Evolutionary conservation across 805 yeast genomes (phyloP), one percentile per base, ranked within the genome.

Genomic region (Kodamaea hsintzibuensis): DNA sequence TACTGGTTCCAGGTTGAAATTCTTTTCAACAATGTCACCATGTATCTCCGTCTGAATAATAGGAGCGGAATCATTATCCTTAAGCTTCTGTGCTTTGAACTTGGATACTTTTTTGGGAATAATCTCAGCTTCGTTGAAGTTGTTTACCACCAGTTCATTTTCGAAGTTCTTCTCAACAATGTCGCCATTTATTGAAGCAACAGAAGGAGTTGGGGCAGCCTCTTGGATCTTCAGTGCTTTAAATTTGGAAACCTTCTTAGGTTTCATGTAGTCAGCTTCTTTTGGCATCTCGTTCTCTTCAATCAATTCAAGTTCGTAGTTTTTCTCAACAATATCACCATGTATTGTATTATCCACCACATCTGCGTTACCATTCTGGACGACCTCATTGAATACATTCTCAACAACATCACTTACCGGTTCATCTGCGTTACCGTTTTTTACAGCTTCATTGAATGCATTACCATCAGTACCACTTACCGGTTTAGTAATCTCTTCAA

Each of bases 181-280:
- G 14, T 38, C 42, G 2, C 14, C 42, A 38, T 13, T 38, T n/a
- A 14, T 17, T 2, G 25, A 12, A 16, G 3, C 7, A 17, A 13
- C 19, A 19, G 44, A 40, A 7, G 44, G 42, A 13, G 42, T 14
- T 19, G 25, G n/a, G 2, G 19, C 7, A 2, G 16, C 2, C 16
- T 45, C 40, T 16, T 37, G 38, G 6, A 22, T 22, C 38, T 39
- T 55, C 16, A 22, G 46, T 9, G 59, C 52, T 48, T 52, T 56
- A 40, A 58, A 59, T 19, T 54, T 47, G 8, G 63, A 57, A 12
- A 57, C 48, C 33, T 54, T 55, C 18, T 30, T 30, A 12, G 35
- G 35, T 30, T 30, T 30, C 35, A 30, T 30, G 35, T 30, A 30
- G 35, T 42, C 48, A 7, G 51, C 39, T 27, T 22, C 30, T 25